Evolutionary conservation across 495 filamentous ascomycete species (phyloP).

Genomic region (Rhypophila decipiens): DNA sequence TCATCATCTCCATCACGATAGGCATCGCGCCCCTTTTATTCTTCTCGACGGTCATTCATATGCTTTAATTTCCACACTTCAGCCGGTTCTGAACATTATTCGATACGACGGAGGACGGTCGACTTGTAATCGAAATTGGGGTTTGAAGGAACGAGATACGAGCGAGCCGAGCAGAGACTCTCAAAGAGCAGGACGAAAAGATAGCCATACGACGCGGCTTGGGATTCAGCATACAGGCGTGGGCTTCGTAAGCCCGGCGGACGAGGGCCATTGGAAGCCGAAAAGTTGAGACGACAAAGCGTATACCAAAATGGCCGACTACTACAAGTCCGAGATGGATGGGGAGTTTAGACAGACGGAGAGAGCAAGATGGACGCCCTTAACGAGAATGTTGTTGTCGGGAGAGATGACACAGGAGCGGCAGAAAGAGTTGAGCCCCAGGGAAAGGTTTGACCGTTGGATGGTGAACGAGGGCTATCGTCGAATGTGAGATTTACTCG

Average conservation of each 20-base stretch:
- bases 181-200: constrained; percentile 10
- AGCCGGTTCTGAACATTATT: constrained; percentile 51
- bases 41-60: constrained; percentile 26
- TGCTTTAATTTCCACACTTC: constrained; percentile 35
- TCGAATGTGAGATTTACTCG: constrained; percentile 50
- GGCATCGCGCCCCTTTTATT: constrained; percentile 21
- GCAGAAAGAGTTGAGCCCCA: constrained; percentile 51
- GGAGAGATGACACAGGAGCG: constrained; percentile 61
- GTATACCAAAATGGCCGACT: constrained; percentile 34
- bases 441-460: constrained; percentile 53
- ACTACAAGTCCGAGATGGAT: constrained; percentile 28
- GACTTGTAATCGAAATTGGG: constrained; percentile 9
- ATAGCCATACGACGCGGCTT: constrained; percentile 9
- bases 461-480: constrained; percentile 76
- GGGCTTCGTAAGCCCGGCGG: constrained; percentile 9
- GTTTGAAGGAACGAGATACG: too few species aligned
- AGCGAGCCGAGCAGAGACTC: constrained; percentile 10
- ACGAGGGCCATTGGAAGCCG: constrained; percentile 6
- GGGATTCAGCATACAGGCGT: constrained; percentile 1
- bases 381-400: constrained; percentile 62
- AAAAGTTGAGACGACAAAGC: constrained; percentile 7
- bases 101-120: constrained; percentile 1
- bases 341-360: constrained; percentile 44
- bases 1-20: constrained; percentile 6
- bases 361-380: constrained; percentile 61